Evolutionary conservation across 768 basidiomycete species (phyloP).

Genomic region (Suillus discolor): DNA sequence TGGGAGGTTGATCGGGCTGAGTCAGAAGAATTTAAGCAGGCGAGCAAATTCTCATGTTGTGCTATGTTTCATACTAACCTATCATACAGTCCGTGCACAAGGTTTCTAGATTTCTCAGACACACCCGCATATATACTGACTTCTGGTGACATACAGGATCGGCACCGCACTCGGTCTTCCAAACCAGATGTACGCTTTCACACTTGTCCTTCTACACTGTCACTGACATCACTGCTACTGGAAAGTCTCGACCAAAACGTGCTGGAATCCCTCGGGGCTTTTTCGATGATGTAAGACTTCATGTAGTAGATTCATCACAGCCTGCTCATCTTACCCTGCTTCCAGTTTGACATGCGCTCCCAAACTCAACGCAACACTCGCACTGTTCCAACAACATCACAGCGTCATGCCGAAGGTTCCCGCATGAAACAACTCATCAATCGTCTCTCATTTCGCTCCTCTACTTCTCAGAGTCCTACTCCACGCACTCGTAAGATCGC

Average conservation of each 20-base stretch:
- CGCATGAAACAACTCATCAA: background rate
- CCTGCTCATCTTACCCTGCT: background rate
- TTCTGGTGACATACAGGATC: background rate
- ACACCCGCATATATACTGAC: background rate
- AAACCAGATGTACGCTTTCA: background rate
- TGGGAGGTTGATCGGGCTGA: slow-evolving; percentile 58
- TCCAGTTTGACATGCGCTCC: background rate
- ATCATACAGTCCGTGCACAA: background rate
- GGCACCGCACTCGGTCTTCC: background rate
- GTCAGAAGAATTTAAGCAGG: background rate
- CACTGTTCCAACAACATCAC: background rate
- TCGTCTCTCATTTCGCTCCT: background rate
- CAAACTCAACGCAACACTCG: background rate
- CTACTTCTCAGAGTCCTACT: background rate
- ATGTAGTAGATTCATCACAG: background rate
- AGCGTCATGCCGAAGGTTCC: background rate
- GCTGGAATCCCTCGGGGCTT: background rate
- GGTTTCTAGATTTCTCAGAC: background rate
- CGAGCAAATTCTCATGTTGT: background rate
- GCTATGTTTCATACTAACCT: background rate
- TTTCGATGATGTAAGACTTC: background rate
- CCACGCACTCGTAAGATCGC: background rate
- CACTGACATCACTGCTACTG: background rate
- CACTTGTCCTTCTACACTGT: background rate
- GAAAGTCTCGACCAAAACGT: background rate